Base-by-base conservation (phyloP, 1,284 basidiomycete species). In the Microbotryum silenes-acaulis region DNA sequence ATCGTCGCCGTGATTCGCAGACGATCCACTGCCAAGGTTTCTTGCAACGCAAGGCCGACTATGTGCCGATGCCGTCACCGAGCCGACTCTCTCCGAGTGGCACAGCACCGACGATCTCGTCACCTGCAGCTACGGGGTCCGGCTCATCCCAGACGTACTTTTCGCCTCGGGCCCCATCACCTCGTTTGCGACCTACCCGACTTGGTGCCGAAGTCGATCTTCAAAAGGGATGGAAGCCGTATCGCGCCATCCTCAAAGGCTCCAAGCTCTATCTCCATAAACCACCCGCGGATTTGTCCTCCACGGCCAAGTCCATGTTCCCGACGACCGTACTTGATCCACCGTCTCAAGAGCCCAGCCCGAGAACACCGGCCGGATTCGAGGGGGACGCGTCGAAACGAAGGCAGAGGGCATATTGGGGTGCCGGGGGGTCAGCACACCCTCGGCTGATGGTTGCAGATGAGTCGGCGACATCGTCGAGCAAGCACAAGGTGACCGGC, bases 191-290 rank as follows among this genome's bases (percentile, higher is more conserved):
- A 74, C 74, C 9, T 73, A 72, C 68, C 71, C 55, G 77, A 3
- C 61, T 55, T 47, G 52, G 54, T 21, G 44, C 48, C 25, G 68
- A 67, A 33, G 37, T 62, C 16, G 66, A 74, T 25, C 74, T 82
- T 4, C 74, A 80, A 0, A 88, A 85, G 71, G 83, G 82, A 0
- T 90, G 89, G 87, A 91, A 90, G 73, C 82, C 87, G 7, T 88
- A 82, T 77, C 89, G 89, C 75, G 79, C 85, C 46, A 84, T 88
- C 64, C 75, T 91, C 21, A 86, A 87, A 70, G 88, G 88, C 4
- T 83, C 85, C 16, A 90, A 90, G 73, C 70, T 91, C 56, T 85
- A 86, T 73, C 86, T 90, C 68, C 89, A 87, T 73, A 90, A 91
- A 71, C 83, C 86, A 0, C 86, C 88, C 0, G 78, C 80, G 45